Evolutionary conservation across 208 protist genomes (phyloP).

Genomic region (Sergeia podlipaevii): DNA sequence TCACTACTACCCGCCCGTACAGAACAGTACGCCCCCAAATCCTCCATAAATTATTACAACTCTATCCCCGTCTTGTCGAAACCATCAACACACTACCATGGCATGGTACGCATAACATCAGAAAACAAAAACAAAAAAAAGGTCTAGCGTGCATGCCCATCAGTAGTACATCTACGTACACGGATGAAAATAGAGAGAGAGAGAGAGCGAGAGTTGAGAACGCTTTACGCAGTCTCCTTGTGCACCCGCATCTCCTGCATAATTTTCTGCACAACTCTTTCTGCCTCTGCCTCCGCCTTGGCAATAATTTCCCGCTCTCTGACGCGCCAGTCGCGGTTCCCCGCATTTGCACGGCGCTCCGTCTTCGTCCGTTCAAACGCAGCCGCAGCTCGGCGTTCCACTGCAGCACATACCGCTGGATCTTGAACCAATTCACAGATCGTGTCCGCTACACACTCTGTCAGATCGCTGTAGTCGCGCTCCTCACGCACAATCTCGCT

Average conservation of each 20-base stretch:
- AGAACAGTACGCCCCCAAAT: no score
- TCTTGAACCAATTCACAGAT: conserved; percentile 66
- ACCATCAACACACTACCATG: no score
- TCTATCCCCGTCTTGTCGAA: no score
- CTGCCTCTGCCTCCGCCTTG: conserved; percentile 66
- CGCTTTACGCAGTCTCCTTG: conserved; percentile 9
- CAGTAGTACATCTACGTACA: conserved; percentile 7
- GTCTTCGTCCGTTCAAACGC: conserved; percentile 30
- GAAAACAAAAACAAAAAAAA: conserved; percentile 9
- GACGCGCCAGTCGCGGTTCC: conserved; percentile 21
- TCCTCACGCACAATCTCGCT: conserved; percentile 3
- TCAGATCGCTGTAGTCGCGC: conserved; percentile 37
- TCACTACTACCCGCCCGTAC: no score
- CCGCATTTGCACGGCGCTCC: conserved; percentile 9
- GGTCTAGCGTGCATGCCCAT: background rate
- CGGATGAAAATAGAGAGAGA: background rate
- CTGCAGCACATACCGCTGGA: conserved; percentile 42
- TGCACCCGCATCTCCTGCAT: conserved; percentile 67
- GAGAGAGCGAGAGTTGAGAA: conserved; percentile 1
- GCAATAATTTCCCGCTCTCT: conserved; percentile 61
- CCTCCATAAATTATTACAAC: no score
- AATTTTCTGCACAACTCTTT: conserved; percentile 68
- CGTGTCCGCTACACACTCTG: conserved; percentile 38
- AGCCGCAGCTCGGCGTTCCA: conserved; percentile 55
- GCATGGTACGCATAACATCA: no score